A percentile compares a stretch with the other conserved stretches of the same genome.
These are phyloP conservation scores for Alloteropsis angusta DNA, from an alignment of 202 grass and related monocot species.

Conservation along the genomic window DNA sequence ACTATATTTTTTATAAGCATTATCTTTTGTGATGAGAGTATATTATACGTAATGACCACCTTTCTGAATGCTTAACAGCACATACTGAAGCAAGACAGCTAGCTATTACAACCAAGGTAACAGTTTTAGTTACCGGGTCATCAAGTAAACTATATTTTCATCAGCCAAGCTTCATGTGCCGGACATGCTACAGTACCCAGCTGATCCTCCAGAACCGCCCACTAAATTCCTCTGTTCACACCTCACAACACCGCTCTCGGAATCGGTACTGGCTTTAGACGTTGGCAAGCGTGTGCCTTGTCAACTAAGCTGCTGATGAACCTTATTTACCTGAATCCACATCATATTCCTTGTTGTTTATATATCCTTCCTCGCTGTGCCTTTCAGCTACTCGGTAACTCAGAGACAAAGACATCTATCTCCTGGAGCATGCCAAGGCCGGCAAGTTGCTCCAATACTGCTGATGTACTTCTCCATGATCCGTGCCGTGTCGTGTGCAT, in stretches of 20 bases:
- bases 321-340: conserved; percentile 20
- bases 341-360: background rate
- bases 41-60: background rate
- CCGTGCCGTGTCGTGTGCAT: background rate
- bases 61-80: background rate
- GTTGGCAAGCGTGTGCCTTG: conserved; percentile 22
- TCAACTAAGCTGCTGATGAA: background rate
- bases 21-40: background rate
- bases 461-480: background rate
- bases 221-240: background rate
- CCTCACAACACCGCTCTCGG: background rate
- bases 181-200: background rate
- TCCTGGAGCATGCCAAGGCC: conserved; percentile 22
- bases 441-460: conserved; percentile 3
- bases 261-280: background rate
- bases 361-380: background rate
- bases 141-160: background rate
- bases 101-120: background rate
- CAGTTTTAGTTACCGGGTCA: background rate
- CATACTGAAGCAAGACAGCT: background rate
- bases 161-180: background rate
- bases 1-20: background rate
- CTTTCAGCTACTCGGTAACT: conserved; percentile 39
- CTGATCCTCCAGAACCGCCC: background rate
- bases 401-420: conserved; percentile 31